Evolutionary conservation across 371 early-diverging fungal genomes (phyloP).

Genomic region (Actinomucor elegans): DNA sequence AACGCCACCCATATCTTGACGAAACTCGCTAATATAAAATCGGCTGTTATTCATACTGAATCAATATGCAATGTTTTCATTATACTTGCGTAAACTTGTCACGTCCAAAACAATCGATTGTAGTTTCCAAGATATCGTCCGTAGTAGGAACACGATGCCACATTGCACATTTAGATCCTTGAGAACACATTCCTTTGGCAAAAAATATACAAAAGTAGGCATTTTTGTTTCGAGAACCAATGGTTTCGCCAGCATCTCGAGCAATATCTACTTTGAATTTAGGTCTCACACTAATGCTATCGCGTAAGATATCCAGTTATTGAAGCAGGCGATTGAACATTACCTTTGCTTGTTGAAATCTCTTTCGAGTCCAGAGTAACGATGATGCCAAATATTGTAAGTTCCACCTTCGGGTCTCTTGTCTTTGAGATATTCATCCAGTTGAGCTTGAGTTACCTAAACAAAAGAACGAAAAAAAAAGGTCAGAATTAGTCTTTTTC

Average conservation of each 20-base stretch:
- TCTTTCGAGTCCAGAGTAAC: conserved; percentile 56
- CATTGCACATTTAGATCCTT: conserved; percentile 68
- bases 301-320: no score
- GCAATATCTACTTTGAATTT: conserved; percentile 64
- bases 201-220: conserved; percentile 82
- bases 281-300: conserved; percentile 50
- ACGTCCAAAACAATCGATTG: conserved; percentile 83
- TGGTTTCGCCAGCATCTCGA: conserved; percentile 76
- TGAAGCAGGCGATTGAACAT: not conserved
- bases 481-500: not conserved
- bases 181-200: conserved; percentile 82
- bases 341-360: conserved; percentile 48
- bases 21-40: conserved; percentile 55
- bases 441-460: conserved; percentile 44
- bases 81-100: conserved; percentile 58
- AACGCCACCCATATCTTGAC: conserved; percentile 88
- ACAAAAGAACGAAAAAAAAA: not conserved
- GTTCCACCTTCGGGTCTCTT: conserved; percentile 52
- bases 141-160: conserved; percentile 76
- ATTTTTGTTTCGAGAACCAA: conserved; percentile 60
- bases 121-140: conserved; percentile 65
- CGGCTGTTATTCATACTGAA: no score
- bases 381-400: conserved; percentile 84
- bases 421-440: conserved; percentile 43
- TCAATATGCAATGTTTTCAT: not conserved